phyloP scores from a whole-genome alignment of 2,329 filamentous ascomycete genomes.

The Daldinia eschscholtzii region DNA sequence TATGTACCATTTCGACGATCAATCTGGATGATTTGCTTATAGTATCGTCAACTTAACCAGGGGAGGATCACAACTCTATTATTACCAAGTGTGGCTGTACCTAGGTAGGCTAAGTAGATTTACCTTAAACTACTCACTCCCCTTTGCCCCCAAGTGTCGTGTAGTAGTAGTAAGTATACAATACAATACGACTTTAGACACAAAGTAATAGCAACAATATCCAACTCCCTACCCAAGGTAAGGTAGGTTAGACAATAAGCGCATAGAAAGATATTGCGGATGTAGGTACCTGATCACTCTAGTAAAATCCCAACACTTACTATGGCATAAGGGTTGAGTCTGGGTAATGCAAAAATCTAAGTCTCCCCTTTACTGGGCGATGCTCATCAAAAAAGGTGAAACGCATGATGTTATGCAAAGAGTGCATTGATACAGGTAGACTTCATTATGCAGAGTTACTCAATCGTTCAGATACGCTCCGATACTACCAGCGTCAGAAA shows the following conservation, averaged over 20 bases:
- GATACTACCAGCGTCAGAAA: not conserved
- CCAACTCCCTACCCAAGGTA: no score
- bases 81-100: not conserved
- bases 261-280: not conserved
- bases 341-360: not conserved
- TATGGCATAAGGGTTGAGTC: not conserved
- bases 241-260: not conserved
- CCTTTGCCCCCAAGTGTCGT: not conserved
- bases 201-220: not conserved
- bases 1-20: not conserved
- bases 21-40: slow-evolving; percentile 11
- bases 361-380: not conserved
- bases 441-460: no score
- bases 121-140: not conserved
- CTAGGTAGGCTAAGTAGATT: not conserved
- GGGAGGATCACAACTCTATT: not conserved
- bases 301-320: no score
- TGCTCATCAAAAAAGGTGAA: not conserved
- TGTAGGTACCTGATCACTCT: no score
- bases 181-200: not conserved
- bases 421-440: not conserved
- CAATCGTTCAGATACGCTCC: not conserved
- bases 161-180: not conserved
- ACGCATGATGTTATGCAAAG: not conserved
- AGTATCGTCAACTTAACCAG: not conserved